Percentiles rank a stretch among this genome's conserved stretches.
phyloP scores from a whole-genome alignment of 768 basidiomycete genomes.

The Boletus vinaceobasis region DNA sequence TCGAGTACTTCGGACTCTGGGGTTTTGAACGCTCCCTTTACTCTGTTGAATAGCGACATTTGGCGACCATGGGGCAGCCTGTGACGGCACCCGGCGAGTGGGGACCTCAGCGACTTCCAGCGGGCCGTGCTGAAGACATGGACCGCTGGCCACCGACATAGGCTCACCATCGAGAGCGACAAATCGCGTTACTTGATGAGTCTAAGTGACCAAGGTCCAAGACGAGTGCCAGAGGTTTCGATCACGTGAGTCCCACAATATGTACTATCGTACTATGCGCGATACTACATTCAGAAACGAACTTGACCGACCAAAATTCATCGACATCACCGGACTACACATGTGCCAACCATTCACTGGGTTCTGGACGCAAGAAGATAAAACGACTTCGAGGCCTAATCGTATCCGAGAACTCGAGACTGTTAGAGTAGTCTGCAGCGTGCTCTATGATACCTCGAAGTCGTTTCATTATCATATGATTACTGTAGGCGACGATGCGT shows the following conservation, averaged over 20 bases:
- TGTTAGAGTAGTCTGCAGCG: not conserved
- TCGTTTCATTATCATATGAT: not conserved
- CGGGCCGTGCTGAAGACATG: not conserved
- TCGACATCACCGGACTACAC: not conserved
- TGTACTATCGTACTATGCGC: too few species aligned
- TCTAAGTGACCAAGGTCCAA: too few species aligned
- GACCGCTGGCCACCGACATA: conserved; percentile 11
- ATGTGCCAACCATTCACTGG: not conserved
- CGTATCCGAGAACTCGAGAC: not conserved
- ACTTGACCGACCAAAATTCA: not conserved
- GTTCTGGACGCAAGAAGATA: not conserved
- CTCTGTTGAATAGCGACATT: conserved; percentile 9
- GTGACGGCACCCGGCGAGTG: not conserved
- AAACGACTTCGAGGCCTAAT: not conserved
- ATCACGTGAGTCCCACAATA: conserved; percentile 2
- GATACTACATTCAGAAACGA: too few species aligned
- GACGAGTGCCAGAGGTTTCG: not conserved
- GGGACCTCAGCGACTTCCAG: not conserved
- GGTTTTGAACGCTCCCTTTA: conserved; percentile 6
- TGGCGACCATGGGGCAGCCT: conserved; percentile 2
- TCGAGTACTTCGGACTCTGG: conserved; percentile 17
- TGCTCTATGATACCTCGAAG: not conserved
- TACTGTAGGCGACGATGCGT: not conserved
- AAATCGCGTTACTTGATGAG: not conserved
- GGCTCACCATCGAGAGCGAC: conserved; percentile 12